phyloP scores from a whole-genome alignment of 2,329 filamentous ascomycete genomes.

The Arthrinium puccinioides region DNA sequence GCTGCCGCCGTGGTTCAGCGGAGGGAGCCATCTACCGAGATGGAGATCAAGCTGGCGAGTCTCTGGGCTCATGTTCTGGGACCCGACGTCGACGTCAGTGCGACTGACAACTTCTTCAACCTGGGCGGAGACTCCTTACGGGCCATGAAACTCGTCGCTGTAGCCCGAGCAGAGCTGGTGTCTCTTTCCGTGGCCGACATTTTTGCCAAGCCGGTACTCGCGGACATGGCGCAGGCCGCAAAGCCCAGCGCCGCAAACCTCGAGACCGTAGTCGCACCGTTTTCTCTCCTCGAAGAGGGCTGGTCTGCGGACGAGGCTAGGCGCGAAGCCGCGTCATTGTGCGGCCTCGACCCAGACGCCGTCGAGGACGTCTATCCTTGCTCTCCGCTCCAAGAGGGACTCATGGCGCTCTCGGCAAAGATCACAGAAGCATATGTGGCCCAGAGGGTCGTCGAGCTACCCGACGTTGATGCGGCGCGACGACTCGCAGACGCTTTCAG shows the following conservation, averaged over 20 bases:
- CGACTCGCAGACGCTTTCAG: constrained; percentile 36
- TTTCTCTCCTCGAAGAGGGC: constrained; percentile 29
- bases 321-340: constrained; percentile 31
- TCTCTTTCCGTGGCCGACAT: constrained; percentile 36
- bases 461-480: constrained; percentile 25
- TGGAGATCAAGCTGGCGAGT: constrained; percentile 28
- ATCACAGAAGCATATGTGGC: constrained; percentile 45
- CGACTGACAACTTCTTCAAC: constrained; percentile 24
- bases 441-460: constrained; percentile 37
- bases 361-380: constrained; percentile 48
- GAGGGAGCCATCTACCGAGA: constrained; percentile 28
- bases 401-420: constrained; percentile 46
- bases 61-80: constrained; percentile 32
- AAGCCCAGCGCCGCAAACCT: constrained; percentile 16
- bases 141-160: constrained; percentile 43
- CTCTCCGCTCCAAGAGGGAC: constrained; percentile 45
- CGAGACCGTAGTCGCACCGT: constrained; percentile 22
- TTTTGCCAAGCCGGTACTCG: constrained; percentile 36
- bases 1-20: constrained; percentile 21
- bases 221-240: constrained; percentile 33
- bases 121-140: constrained; percentile 38
- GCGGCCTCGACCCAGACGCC: constrained; percentile 23
- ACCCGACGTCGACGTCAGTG: constrained; percentile 19
- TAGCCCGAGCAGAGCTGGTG: constrained; percentile 30
- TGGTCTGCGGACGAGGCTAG: constrained; percentile 27